A percentile compares a stretch with the other conserved stretches of the same genome.
Conservation (phyloP, 257 asterid genomes). For the Primulina tabacum region DNA sequence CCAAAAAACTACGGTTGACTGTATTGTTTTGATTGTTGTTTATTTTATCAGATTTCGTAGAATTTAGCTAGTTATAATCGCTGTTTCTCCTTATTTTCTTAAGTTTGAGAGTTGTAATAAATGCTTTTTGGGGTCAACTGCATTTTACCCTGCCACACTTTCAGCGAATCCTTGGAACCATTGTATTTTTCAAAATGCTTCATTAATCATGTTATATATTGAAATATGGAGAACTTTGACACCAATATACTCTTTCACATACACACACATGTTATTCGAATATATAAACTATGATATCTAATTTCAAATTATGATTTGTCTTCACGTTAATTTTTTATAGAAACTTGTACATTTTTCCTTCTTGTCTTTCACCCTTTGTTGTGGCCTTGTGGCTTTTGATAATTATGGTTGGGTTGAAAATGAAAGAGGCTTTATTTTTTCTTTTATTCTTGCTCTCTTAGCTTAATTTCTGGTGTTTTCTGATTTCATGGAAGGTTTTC, state of each 20-base stretch:
- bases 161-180: neutral
- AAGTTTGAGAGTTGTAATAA: neutral
- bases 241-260: neutral
- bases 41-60: neutral
- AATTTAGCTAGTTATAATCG: neutral
- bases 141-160: neutral
- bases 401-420: neutral
- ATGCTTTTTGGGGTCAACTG: neutral
- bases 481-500: slow-evolving; percentile 9
- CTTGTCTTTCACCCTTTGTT: neutral
- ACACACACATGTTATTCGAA: neutral
- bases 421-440: neutral
- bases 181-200: neutral
- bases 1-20: neutral
- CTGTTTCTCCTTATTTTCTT: neutral
- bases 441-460: neutral
- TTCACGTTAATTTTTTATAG: neutral
- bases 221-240: neutral
- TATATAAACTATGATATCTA: neutral
- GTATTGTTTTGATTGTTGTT: neutral
- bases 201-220: neutral
- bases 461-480: neutral
- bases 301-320: too few species aligned
- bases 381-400: neutral
- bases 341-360: neutral